Percentiles rank a stretch among this genome's conserved stretches.
Conservation (phyloP, 805 yeast species). For the Metschnikowia continentalis region DNA sequence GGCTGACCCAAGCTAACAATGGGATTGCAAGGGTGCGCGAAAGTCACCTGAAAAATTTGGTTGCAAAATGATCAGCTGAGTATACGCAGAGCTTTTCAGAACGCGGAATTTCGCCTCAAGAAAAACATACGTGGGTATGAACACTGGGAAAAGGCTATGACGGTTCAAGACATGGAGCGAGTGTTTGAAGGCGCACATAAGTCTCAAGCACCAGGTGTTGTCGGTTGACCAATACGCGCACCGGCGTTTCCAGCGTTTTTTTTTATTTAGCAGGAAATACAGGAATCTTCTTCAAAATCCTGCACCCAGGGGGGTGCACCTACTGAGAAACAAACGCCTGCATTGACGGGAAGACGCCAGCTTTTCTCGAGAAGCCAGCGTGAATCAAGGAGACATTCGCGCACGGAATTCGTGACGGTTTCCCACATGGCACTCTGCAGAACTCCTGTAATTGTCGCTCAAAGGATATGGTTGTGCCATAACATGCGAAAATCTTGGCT, state of each 20-base stretch:
- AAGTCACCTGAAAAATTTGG: neutral
- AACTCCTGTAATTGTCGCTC: neutral
- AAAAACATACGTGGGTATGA: neutral
- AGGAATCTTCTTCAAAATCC: neutral
- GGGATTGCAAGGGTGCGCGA: neutral
- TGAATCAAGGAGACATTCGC: neutral
- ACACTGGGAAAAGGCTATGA: neutral
- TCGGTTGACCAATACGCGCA: neutral
- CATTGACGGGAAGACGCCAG: conserved; percentile 1
- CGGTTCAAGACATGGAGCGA: neutral
- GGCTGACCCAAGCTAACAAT: neutral
- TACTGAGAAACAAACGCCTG: neutral
- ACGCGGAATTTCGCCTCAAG: neutral
- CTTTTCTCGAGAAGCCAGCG: neutral
- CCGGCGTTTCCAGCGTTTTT: neutral
- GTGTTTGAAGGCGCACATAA: neutral
- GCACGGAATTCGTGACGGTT: neutral
- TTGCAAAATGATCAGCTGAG: conserved; percentile 3
- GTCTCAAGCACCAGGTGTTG: neutral
- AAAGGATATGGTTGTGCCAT: neutral
- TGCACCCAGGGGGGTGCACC: neutral
- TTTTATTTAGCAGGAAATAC: neutral
- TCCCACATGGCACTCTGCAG: neutral
- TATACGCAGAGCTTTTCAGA: neutral
- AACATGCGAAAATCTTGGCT: neutral